These are phyloP conservation scores for Suillus discolor DNA, from an alignment of 768 basidiomycete species.

Conservation along the genomic window DNA sequence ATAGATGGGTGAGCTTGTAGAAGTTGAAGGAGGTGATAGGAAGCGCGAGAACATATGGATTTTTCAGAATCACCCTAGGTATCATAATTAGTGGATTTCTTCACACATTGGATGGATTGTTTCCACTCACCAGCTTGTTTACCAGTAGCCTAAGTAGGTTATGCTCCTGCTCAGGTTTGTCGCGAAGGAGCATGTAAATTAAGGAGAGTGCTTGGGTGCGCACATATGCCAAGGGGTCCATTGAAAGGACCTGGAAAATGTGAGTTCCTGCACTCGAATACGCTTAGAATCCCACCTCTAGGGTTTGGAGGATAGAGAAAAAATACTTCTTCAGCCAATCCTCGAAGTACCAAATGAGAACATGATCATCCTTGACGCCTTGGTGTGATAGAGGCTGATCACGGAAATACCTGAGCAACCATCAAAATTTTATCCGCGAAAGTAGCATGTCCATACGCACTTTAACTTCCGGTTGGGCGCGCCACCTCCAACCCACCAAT, in stretches of 20 bases:
- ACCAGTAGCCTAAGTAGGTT: slow-evolving; percentile 90
- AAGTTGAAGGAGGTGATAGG: slow-evolving; percentile 85
- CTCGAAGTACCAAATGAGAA: slow-evolving; percentile 90
- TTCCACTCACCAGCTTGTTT: slow-evolving; percentile 79
- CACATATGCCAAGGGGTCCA: slow-evolving; percentile 87
- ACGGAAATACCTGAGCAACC: slow-evolving; percentile 72
- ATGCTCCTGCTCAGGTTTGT: slow-evolving; percentile 97
- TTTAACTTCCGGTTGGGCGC: slow-evolving; percentile 84
- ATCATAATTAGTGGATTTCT: neutral
- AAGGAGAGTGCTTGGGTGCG: slow-evolving; percentile 82
- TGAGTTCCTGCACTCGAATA: neutral
- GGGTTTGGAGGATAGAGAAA: slow-evolving; percentile 85
- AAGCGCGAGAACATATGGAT: slow-evolving; percentile 85
- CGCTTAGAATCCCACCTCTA: slow-evolving; percentile 62
- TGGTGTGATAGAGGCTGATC: slow-evolving; percentile 79
- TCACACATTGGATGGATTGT: neutral
- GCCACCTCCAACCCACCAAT: slow-evolving; percentile 99
- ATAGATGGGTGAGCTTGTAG: slow-evolving; percentile 91
- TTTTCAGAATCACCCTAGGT: slow-evolving; percentile 86
- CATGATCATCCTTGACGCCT: slow-evolving; percentile 65
- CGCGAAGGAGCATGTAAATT: slow-evolving; percentile 77
- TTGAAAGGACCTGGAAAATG: slow-evolving; percentile 61
- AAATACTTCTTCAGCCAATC: slow-evolving; percentile 98
- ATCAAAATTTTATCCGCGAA: neutral
- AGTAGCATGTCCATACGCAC: slow-evolving; percentile 43